Evolutionary conservation across 352 stramenopile species (phyloP).

Genomic region (Globisporangium spiculum): DNA sequence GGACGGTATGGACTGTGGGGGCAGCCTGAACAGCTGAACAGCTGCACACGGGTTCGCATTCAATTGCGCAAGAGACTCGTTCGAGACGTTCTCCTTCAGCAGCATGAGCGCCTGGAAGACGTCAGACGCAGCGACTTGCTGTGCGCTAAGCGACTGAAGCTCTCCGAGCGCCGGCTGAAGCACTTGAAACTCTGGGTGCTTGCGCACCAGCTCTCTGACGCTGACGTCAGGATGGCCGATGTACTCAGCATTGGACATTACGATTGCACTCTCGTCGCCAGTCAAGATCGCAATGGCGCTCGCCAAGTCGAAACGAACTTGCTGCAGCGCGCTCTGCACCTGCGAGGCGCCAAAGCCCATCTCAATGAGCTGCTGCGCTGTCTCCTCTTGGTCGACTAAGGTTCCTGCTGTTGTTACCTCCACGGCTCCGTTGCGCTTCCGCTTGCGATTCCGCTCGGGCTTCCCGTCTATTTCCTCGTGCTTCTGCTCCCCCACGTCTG

Average conservation of each 20-base stretch:
- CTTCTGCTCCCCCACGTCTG: neutral
- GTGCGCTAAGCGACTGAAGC: conserved; percentile 21
- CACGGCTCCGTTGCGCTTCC: conserved; percentile 15
- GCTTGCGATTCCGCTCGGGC: conserved; percentile 15
- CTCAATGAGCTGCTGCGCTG: conserved; percentile 41
- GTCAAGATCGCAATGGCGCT: conserved; percentile 40
- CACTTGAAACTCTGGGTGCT: conserved; percentile 16
- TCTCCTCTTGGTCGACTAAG: neutral
- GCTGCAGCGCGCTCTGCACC: conserved; percentile 27
- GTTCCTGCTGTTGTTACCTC: conserved; percentile 5
- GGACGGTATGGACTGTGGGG: neutral
- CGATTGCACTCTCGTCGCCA: conserved; percentile 24
- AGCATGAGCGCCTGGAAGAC: conserved; percentile 49
- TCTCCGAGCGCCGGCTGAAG: conserved; percentile 23
- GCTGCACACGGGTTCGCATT: conserved; percentile 46
- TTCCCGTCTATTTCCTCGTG: neutral
- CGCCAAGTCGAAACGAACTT: conserved; percentile 32
- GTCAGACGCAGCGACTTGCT: conserved; percentile 21
- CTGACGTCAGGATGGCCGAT: neutral
- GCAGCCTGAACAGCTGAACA: conserved; percentile 29
- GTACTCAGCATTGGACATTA: neutral
- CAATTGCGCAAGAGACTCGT: conserved; percentile 32
- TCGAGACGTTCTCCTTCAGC: conserved; percentile 45
- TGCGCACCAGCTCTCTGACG: conserved; percentile 12
- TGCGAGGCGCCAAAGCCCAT: conserved; percentile 51